Percentiles rank a stretch among this genome's conserved stretches.
Conservation (phyloP, 2,329 filamentous ascomycete genomes). For the Penicillium sp. region DNA sequence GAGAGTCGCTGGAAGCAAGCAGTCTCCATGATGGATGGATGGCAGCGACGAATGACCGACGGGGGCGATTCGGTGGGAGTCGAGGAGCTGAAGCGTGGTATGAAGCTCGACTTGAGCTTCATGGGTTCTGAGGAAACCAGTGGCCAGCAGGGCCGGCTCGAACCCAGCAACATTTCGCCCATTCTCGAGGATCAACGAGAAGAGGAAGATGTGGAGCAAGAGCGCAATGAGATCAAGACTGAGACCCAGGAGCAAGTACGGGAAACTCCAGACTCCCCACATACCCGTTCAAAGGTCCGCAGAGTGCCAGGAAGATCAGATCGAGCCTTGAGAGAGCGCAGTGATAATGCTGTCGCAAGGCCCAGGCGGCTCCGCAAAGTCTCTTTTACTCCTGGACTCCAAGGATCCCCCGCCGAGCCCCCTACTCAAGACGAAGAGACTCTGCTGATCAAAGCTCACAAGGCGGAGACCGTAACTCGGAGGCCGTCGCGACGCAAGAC, state of each 20-base stretch:
- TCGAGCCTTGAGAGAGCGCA: slow-evolving; percentile 33
- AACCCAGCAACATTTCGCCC: slow-evolving; percentile 23
- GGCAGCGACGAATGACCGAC: slow-evolving; percentile 69
- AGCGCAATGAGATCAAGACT: slow-evolving; percentile 22
- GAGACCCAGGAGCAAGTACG: slow-evolving; percentile 15
- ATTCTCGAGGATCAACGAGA: slow-evolving; percentile 29
- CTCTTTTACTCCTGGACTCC: slow-evolving; percentile 31
- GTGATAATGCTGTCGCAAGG: slow-evolving; percentile 27
- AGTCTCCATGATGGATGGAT: slow-evolving; percentile 82
- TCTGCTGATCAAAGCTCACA: slow-evolving; percentile 29
- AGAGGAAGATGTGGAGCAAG: slow-evolving; percentile 23
- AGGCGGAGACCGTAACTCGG: slow-evolving; percentile 26
- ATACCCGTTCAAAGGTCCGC: slow-evolving; percentile 19
- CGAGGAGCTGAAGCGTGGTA: slow-evolving; percentile 39
- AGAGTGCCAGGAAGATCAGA: slow-evolving; percentile 20
- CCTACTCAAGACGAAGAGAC: slow-evolving; percentile 30
- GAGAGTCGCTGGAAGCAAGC: slow-evolving; percentile 85
- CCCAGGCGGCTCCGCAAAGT: slow-evolving; percentile 32
- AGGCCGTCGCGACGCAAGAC: slow-evolving; percentile 22
- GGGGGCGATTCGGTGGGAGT: slow-evolving; percentile 38
- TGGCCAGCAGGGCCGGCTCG: slow-evolving; percentile 12
- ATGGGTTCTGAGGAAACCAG: slow-evolving; percentile 17
- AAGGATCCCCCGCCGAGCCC: slow-evolving; percentile 24
- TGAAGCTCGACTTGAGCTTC: slow-evolving; percentile 38
- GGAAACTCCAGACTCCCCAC: slow-evolving; percentile 4